These are phyloP conservation scores for Peronosclerospora sorghi DNA, from an alignment of 352 stramenopile genomes.

Conservation along the genomic window DNA sequence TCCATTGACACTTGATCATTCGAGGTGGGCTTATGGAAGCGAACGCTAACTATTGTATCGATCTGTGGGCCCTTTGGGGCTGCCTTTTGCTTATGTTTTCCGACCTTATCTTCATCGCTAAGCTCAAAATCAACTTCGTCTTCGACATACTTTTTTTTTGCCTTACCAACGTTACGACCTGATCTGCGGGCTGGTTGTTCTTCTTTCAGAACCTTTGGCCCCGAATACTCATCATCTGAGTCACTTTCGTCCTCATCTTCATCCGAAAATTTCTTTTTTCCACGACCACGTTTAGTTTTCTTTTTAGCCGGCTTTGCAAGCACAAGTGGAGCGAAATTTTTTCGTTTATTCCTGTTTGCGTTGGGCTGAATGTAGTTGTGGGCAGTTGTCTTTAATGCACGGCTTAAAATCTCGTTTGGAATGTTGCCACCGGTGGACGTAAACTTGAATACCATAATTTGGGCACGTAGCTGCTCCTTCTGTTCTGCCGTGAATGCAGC, in stretches of 20 bases:
- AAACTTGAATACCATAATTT: conserved; percentile 89
- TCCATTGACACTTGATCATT: conserved; percentile 78
- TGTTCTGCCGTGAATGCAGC: conserved; percentile 70
- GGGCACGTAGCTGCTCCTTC: conserved; percentile 79
- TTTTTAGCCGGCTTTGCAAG: conserved; percentile 57
- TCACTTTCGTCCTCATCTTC: conserved; percentile 71
- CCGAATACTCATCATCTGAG: conserved; percentile 42
- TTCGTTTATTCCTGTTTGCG: conserved; percentile 59
- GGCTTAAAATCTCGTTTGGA: conserved; percentile 57
- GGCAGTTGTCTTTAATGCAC: conserved; percentile 56
- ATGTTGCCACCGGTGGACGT: conserved; percentile 70
- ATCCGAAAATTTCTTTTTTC: conserved; percentile 67
- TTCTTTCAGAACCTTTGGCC: conserved; percentile 27
- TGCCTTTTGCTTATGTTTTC: conserved; percentile 23
- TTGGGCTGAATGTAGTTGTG: conserved; percentile 46
- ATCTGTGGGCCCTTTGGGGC: conserved; percentile 76
- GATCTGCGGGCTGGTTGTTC: conserved; percentile 59
- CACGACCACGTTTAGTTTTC: conserved; percentile 44
- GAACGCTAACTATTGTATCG: conserved; percentile 88
- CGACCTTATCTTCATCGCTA: conserved; percentile 57
- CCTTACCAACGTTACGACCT: conserved; percentile 71
- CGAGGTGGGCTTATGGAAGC: conserved; percentile 49
- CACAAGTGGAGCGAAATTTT: conserved; percentile 49
- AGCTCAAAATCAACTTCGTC: conserved; percentile 65
- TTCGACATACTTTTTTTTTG: conserved; percentile 80